A percentile compares a stretch with the other conserved stretches of the same genome.
These are phyloP conservation scores for Drosera spatulata DNA, from an alignment of 179 eudicot genomes.

Conservation along the genomic window DNA sequence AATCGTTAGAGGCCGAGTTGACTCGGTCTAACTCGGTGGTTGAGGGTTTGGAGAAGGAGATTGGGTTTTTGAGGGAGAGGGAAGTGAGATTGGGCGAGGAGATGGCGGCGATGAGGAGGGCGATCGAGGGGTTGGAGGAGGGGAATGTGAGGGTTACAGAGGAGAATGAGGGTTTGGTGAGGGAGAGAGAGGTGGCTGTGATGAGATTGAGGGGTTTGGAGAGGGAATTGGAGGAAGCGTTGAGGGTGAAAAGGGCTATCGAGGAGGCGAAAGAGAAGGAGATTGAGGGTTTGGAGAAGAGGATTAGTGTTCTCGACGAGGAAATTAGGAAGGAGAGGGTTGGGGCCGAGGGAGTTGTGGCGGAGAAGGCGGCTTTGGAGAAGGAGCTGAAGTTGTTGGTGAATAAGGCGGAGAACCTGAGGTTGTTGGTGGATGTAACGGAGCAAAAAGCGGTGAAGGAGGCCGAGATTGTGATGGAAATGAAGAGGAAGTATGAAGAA, in stretches of 20 bases:
- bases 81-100: no score
- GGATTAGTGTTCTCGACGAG: slow-evolving; percentile 13
- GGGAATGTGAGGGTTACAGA: no score
- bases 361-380: slow-evolving; percentile 30
- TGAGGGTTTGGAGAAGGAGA: no score
- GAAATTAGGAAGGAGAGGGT: slow-evolving; percentile 27
- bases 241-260: slow-evolving; percentile 30
- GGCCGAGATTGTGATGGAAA: slow-evolving; percentile 13
- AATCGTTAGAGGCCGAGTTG: no score
- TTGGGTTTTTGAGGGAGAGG: no score
- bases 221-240: slow-evolving; percentile 23
- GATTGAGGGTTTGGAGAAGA: slow-evolving; percentile 30
- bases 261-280: slow-evolving; percentile 24
- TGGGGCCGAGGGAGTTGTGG: slow-evolving; percentile 2
- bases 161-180: no score
- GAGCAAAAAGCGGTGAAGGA: slow-evolving; percentile 11
- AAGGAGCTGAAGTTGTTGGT: slow-evolving; percentile 10
- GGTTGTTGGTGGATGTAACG: slow-evolving; percentile 9
- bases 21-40: no score
- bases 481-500: slow-evolving; percentile 16
- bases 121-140: no score
- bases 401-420: slow-evolving; percentile 14
- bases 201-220: slow-evolving; percentile 19
- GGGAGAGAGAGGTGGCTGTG: slow-evolving; percentile 8
- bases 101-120: no score